These are phyloP conservation scores for Wickerhamiella qilinensis DNA, from an alignment of 805 yeast species.

Conservation along the genomic window DNA sequence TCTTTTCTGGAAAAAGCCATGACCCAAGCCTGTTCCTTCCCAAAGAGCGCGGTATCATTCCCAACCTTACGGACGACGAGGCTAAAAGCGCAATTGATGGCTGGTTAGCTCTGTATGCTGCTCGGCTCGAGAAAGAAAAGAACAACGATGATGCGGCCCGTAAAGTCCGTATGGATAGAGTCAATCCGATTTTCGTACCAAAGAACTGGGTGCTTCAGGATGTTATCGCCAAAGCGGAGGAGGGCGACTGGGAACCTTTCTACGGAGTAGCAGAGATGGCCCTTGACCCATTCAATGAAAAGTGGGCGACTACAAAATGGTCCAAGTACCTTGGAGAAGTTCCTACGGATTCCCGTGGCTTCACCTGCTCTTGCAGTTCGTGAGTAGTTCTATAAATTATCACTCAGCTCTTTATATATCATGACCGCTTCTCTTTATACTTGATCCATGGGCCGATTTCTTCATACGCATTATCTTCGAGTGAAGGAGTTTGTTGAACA, in stretches of 20 bases:
- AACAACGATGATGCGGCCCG: slow-evolving; percentile 27
- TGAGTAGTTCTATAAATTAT: background rate
- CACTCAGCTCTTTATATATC: too few species aligned
- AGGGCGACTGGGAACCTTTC: slow-evolving; percentile 35
- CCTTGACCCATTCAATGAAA: slow-evolving; percentile 51
- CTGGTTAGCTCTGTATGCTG: slow-evolving; percentile 40
- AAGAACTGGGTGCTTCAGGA: slow-evolving; percentile 77
- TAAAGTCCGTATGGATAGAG: slow-evolving; percentile 25
- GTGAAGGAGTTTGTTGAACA: too few species aligned
- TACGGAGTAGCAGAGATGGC: slow-evolving; percentile 56
- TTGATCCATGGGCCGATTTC: too few species aligned
- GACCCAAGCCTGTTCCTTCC: slow-evolving; percentile 21
- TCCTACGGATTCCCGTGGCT: background rate
- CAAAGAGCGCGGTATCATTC: slow-evolving; percentile 20
- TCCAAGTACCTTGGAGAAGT: background rate
- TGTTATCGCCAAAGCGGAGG: slow-evolving; percentile 45
- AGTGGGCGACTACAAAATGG: slow-evolving; percentile 19
- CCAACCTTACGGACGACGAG: slow-evolving; percentile 18
- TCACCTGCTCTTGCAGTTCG: background rate
- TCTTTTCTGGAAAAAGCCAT: slow-evolving; percentile 22
- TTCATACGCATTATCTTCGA: too few species aligned
- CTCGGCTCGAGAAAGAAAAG: slow-evolving; percentile 27
- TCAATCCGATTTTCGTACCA: slow-evolving; percentile 71
- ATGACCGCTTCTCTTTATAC: too few species aligned
- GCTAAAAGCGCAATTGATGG: slow-evolving; percentile 29